A percentile compares a stretch with the other conserved stretches of the same genome.
Evolutionary conservation across 2,329 filamentous ascomycete species (phyloP).

Genomic region (Aaosphaeria arxii): DNA sequence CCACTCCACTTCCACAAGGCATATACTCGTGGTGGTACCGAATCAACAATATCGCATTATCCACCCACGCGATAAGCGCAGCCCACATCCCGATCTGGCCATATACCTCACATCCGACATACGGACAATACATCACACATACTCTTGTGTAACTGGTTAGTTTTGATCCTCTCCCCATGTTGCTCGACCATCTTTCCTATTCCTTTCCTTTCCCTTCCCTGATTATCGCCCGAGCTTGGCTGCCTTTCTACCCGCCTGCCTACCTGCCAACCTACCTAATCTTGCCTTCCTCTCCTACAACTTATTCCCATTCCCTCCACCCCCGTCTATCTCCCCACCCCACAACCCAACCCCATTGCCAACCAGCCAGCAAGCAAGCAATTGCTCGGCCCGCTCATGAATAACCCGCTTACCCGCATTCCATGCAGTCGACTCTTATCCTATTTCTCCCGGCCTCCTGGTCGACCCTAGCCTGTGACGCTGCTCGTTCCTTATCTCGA

Average conservation of each 20-base stretch:
- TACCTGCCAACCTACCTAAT: too few species aligned
- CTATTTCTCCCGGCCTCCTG: conserved; percentile 11
- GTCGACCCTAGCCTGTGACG: conserved; percentile 17
- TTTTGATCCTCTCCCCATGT: not conserved
- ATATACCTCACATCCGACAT: conserved; percentile 9
- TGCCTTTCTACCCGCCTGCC: too few species aligned
- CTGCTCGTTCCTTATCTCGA: conserved; percentile 24
- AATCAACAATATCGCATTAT: conserved; percentile 10
- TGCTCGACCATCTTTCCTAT: conserved; percentile 7
- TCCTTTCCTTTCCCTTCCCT: conserved; percentile 13
- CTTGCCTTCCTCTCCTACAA: too few species aligned
- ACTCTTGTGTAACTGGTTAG: conserved; percentile 28
- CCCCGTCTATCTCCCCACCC: not conserved
- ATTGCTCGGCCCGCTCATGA: conserved; percentile 23
- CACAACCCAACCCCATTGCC: conserved; percentile 1
- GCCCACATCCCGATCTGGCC: conserved; percentile 25
- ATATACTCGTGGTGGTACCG: not conserved
- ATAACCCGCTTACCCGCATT: too few species aligned
- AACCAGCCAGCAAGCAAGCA: conserved; percentile 20
- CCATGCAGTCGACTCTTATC: conserved; percentile 3
- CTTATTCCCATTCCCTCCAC: not conserved
- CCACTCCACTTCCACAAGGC: not conserved
- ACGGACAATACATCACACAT: too few species aligned
- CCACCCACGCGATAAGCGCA: conserved; percentile 39
- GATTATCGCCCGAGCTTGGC: not conserved